A percentile compares a stretch with the other conserved stretches of the same genome.
These are phyloP conservation scores for Amylocarpus encephaloides DNA, from an alignment of 2,329 filamentous ascomycete genomes.

Conservation along the genomic window DNA sequence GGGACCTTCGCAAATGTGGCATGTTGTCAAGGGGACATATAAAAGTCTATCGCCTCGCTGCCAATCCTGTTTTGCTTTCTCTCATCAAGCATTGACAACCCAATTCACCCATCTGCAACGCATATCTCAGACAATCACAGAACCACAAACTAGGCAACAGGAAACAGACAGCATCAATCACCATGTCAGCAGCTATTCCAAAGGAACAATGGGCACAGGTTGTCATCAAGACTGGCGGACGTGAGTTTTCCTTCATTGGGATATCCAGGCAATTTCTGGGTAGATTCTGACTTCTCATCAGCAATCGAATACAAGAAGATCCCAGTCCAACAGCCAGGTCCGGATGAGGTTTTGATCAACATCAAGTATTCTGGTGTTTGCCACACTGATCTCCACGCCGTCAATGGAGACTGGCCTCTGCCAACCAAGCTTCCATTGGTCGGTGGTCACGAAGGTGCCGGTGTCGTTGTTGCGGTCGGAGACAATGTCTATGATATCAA, in stretches of 20 bases:
- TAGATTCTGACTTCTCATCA: constrained; percentile 30
- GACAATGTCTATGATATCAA: constrained; percentile 70
- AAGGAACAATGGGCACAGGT: constrained; percentile 88
- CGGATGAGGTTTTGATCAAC: constrained; percentile 88
- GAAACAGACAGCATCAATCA: background rate
- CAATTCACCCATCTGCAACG: background rate
- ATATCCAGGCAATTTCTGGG: background rate
- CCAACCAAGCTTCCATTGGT: constrained; percentile 77
- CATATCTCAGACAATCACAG: background rate
- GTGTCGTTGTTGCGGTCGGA: constrained; percentile 74
- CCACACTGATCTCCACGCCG: constrained; percentile 77
- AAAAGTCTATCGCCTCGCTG: background rate
- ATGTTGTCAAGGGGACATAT: background rate
- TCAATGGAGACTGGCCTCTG: constrained; percentile 87
- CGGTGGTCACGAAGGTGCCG: constrained; percentile 74
- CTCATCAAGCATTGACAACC: background rate
- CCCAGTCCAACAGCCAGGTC: constrained; percentile 70
- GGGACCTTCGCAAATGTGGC: background rate
- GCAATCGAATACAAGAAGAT: constrained; percentile 72
- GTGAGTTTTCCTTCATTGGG: constrained; percentile 40
- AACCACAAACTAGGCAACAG: background rate
- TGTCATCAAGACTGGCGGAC: constrained; percentile 71
- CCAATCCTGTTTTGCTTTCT: background rate
- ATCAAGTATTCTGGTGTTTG: constrained; percentile 87
- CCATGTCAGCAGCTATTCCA: constrained; percentile 50